These are phyloP conservation scores for Logfia minima DNA, from an alignment of 129 eudicot species.

Conservation along the genomic window DNA sequence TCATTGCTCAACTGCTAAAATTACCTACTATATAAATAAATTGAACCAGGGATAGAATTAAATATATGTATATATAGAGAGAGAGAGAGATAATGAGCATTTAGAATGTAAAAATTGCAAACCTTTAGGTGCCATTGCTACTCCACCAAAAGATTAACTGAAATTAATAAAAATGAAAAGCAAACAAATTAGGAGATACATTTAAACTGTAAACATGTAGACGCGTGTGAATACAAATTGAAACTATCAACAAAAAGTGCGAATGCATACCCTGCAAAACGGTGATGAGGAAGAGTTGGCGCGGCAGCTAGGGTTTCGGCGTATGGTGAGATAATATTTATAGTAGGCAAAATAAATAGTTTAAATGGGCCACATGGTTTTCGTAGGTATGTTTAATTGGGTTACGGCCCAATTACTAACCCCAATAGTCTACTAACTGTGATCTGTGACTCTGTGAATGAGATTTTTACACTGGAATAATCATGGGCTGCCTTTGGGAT, in stretches of 20 bases:
- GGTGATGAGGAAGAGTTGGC: slow-evolving; percentile 21
- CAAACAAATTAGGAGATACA: background rate
- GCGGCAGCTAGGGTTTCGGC: slow-evolving; percentile 37
- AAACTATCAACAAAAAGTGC: background rate
- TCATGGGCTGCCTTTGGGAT: too few species aligned
- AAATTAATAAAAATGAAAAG: background rate
- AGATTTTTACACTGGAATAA: too few species aligned
- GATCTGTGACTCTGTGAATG: too few species aligned
- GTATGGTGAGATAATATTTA: background rate
- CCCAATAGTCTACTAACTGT: background rate
- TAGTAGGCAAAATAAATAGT: background rate
- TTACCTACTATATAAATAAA: background rate
- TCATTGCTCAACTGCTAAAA: background rate
- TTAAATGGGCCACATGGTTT: slow-evolving; percentile 5
- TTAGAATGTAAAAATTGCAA: background rate
- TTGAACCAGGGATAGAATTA: background rate
- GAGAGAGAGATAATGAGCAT: too few species aligned
- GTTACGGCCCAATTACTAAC: background rate
- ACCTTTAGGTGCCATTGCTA: slow-evolving; percentile 26
- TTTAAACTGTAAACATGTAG: background rate
- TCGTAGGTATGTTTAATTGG: background rate
- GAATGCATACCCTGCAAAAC: background rate
- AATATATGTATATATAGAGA: too few species aligned
- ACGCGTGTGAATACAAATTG: background rate
- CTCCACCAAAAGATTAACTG: background rate